phyloP scores from a whole-genome alignment of 208 protist genomes.

The Acanthamoeba culbertsoni region DNA sequence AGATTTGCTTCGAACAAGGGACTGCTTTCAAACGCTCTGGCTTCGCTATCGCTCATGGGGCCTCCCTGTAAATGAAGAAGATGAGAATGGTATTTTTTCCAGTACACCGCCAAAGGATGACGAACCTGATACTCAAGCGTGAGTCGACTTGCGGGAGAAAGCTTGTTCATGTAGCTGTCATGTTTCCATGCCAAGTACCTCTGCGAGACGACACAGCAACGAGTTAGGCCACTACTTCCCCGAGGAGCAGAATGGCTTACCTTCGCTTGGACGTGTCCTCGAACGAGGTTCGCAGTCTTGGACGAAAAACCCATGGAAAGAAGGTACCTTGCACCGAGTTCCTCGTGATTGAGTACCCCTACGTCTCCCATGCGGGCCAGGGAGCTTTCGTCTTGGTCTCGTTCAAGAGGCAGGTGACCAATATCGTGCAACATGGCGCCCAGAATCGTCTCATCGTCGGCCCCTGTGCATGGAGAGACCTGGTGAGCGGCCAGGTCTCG shows the following conservation, averaged over 20 bases:
- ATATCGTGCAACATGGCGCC: slow-evolving; percentile 46
- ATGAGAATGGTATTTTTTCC: too few species aligned
- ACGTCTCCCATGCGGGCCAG: neutral
- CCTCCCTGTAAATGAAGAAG: too few species aligned
- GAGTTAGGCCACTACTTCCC: neutral
- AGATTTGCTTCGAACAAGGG: slow-evolving; percentile 5
- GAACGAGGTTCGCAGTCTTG: neutral
- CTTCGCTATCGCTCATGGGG: slow-evolving; percentile 9
- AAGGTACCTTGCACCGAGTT: neutral
- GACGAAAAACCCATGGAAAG: slow-evolving; percentile 9
- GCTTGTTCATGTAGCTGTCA: neutral
- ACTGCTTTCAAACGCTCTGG: neutral
- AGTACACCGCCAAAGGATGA: neutral
- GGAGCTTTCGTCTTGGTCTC: neutral
- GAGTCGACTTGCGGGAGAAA: slow-evolving; percentile 41
- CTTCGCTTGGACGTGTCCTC: slow-evolving; percentile 38
- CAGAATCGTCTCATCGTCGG: slow-evolving; percentile 13
- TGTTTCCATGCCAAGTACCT: slow-evolving; percentile 42
- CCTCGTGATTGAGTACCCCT: neutral
- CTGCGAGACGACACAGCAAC: neutral
- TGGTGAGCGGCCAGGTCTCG: neutral
- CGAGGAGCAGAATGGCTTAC: neutral
- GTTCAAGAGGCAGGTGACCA: neutral
- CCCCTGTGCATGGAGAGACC: neutral
- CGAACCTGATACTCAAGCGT: slow-evolving; percentile 45